Percentiles rank a stretch among this genome's conserved stretches.
Evolutionary conservation across 73 alveolate species (phyloP).

Genomic region (Tetrahymena borealis): DNA sequence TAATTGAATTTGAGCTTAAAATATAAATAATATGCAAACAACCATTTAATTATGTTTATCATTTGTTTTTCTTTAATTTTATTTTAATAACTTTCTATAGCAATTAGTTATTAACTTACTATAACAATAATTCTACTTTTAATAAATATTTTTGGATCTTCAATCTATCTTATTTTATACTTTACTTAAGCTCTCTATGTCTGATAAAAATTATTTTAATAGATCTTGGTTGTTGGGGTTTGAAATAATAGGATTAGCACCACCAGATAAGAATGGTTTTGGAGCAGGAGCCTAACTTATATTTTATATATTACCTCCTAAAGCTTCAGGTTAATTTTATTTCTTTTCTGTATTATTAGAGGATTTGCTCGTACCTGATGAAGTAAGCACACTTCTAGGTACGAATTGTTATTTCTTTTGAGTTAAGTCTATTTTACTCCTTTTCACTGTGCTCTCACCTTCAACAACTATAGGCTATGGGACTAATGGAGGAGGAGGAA

Average conservation of each 20-base stretch:
- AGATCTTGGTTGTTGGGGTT: background rate
- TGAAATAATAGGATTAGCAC: background rate
- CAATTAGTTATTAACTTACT: too few species aligned
- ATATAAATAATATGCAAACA: too few species aligned
- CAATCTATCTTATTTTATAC: background rate
- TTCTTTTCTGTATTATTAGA: background rate
- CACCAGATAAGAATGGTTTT: background rate
- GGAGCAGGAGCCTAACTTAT: background rate
- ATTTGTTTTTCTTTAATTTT: too few species aligned
- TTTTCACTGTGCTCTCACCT: background rate
- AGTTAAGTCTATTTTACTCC: background rate
- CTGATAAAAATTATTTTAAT: background rate
- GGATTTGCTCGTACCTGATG: background rate
- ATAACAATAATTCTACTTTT: background rate
- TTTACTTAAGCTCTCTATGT: background rate
- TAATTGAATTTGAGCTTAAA: too few species aligned
- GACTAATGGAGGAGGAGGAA: background rate
- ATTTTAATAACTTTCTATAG: too few species aligned
- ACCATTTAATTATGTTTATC: too few species aligned
- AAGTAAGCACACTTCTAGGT: background rate
- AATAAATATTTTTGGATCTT: background rate
- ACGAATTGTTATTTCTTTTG: background rate
- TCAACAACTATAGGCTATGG: background rate
- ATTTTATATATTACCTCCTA: background rate
- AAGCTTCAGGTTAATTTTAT: background rate